Base-by-base conservation (phyloP, 2,329 filamentous ascomycete species). In the Paraconiothyrium brasiliense region DNA sequence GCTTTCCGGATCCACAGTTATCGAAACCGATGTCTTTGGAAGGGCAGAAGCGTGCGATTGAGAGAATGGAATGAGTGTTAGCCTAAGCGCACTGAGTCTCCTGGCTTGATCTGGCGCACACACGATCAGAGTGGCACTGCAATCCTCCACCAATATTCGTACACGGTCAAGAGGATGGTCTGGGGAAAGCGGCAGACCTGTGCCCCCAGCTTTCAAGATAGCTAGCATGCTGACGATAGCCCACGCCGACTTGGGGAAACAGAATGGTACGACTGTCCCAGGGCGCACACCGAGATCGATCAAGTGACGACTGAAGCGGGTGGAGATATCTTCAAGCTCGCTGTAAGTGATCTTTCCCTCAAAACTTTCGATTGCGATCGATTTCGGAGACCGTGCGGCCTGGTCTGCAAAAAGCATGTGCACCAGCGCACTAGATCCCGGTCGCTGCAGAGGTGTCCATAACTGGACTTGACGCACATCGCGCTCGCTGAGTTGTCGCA, bases 131-230 rank as follows among this genome's bases (percentile, higher is more conserved):
- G 8, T 41, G n/a, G 49, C 4, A 9, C 8, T 27, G 2, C 34
- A 52, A 20, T 52, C 11, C 22, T 41, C 10, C 11, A 52, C 10
- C 34, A 64, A 57, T 14, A 24, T 41, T 24, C 54, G 37, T 24
- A 47, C 59, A 13, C 61, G 58, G 8, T 37, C 24, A 7, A 44
- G 11, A 27, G 56, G 56, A 52, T 58, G 56, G 14, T 43, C 47
- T 74, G 70, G 56, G 16, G 47, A 48, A 16, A 66, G 62, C n/a
- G 50, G 58, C 1, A 70, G 61, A 13, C 76, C 81, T 4, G 77
- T 77, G 32, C 69, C 77, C 1, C 81, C 81, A 32, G 79, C 75
- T 58, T 82, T 82, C 49, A 83, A 64, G 7, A 74, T 75, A 30
- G 75, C 81, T 8, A 83, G 67, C 30, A 82, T 78, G n/a, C 80